Conservation (phyloP, 2,329 filamentous ascomycete species). For the Nectriaceae sp. region DNA sequence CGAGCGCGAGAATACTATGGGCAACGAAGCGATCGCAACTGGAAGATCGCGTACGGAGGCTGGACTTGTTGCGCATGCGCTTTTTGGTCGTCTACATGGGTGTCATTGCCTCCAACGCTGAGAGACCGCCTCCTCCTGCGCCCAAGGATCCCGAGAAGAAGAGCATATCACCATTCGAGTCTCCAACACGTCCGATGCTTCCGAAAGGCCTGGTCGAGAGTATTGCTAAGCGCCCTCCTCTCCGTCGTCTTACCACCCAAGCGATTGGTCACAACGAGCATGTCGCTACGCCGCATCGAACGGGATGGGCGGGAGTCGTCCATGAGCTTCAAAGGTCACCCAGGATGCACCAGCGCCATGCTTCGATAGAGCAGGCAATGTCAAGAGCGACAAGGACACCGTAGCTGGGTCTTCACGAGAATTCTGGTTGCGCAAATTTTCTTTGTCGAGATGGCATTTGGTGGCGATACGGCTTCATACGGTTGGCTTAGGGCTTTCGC, state of each 20-base stretch:
- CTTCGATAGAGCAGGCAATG: conserved; percentile 63
- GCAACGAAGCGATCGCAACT: conserved; percentile 54
- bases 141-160: conserved; percentile 39
- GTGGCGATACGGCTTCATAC: conserved; percentile 19
- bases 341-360: conserved; percentile 60
- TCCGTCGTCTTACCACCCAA: conserved; percentile 56
- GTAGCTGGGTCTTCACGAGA: conserved; percentile 13
- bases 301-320: conserved; percentile 65
- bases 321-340: conserved; percentile 63
- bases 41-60: conserved; percentile 58
- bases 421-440: conserved; percentile 9
- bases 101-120: conserved; percentile 46
- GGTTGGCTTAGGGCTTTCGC: conserved; percentile 16
- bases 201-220: conserved; percentile 46
- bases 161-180: conserved; percentile 29
- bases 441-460: conserved; percentile 12
- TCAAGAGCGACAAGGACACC: conserved; percentile 36
- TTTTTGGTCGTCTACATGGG: conserved; percentile 67
- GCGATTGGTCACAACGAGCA: conserved; percentile 55
- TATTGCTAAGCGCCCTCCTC: conserved; percentile 47
- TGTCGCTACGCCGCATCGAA: conserved; percentile 48
- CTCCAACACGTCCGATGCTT: conserved; percentile 35
- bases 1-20: conserved; percentile 58
- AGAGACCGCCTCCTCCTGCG: conserved; percentile 36
- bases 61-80: conserved; percentile 65